Evolutionary conservation across 345 rosid genomes (phyloP).

Genomic region (Eucalyptus tenuipes): DNA sequence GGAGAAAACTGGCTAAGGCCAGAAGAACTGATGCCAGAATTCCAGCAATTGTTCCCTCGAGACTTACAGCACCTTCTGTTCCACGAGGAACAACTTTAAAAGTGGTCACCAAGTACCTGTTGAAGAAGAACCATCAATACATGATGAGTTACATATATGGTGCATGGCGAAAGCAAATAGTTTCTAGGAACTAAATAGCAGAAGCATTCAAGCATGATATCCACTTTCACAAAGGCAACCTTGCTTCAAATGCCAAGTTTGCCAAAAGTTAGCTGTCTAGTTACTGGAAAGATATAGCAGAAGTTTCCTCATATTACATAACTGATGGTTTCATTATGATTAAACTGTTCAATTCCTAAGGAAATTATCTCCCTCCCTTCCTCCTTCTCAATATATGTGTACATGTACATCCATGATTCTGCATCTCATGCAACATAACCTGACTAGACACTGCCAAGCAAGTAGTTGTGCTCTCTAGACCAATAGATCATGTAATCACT

Average conservation of each 20-base stretch:
- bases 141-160: not conserved
- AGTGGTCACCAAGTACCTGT: conserved; percentile 76
- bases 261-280: not conserved
- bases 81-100: conserved; percentile 90
- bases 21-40: conserved; percentile 65
- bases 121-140: not conserved
- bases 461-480: not conserved
- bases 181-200: not conserved
- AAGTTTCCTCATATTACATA: not conserved
- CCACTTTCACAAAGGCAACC: not conserved
- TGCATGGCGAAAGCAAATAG: not conserved
- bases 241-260: not conserved
- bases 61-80: conserved; percentile 93
- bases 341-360: not conserved
- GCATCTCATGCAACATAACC: not conserved
- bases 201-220: not conserved
- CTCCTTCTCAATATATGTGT: not conserved
- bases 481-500: not conserved
- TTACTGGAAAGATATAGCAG: not conserved
- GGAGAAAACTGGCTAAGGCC: conserved; percentile 50
- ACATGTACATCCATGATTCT: not conserved
- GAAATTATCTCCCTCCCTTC: not conserved
- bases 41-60: conserved; percentile 93
- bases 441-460: not conserved
- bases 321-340: not conserved